Conservation (phyloP, 192 early-diverging fungal genomes). For the Backusella tarrabulga region DNA sequence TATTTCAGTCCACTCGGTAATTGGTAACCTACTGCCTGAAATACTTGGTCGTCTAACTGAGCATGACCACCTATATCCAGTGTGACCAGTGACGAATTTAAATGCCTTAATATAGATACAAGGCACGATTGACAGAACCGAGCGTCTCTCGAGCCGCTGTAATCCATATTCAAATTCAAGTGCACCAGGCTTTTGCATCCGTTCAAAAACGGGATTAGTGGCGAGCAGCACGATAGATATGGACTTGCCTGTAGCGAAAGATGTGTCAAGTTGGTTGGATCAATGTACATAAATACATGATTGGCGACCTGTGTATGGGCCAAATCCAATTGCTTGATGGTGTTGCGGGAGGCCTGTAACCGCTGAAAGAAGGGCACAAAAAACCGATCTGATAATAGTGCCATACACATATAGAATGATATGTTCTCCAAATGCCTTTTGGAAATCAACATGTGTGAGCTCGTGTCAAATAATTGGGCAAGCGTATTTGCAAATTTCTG, state of each 20-base stretch:
- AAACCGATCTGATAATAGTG: not conserved
- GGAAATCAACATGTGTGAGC: not conserved
- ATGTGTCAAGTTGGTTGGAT: not conserved
- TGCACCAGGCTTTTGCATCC: not conserved
- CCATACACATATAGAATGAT: conserved; percentile 12
- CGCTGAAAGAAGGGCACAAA: conserved; percentile 11
- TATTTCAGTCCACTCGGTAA: not conserved
- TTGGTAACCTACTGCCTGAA: not conserved
- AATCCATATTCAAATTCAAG: conserved; percentile 1
- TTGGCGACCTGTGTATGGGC: conserved; percentile 1
- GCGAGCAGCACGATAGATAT: not conserved
- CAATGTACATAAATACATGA: not conserved
- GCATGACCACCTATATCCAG: conserved; percentile 9
- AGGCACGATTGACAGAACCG: conserved; percentile 11
- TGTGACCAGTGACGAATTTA: not conserved
- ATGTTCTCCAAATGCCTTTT: not conserved
- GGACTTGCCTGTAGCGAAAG: conserved; percentile 1
- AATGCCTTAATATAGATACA: not conserved
- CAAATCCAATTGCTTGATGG: conserved; percentile 1
- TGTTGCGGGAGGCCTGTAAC: not conserved
- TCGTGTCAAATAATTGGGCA: not conserved
- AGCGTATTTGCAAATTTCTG: not conserved
- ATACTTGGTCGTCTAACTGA: not conserved
- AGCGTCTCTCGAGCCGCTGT: not conserved
- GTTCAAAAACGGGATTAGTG: not conserved